Base-by-base conservation (phyloP, 2,329 filamentous ascomycete genomes). In the Atkinsonella texensis region DNA sequence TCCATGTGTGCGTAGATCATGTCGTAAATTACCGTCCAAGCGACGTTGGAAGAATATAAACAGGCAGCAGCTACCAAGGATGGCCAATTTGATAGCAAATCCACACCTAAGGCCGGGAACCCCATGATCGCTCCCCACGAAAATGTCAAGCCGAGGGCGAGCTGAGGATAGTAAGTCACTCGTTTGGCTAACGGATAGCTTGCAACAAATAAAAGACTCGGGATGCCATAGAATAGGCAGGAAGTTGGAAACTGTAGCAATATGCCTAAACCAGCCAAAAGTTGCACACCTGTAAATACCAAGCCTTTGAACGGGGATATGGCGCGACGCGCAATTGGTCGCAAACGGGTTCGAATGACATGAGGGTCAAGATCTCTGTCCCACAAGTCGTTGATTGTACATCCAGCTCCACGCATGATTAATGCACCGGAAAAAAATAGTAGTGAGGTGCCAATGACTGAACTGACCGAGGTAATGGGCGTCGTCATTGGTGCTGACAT, bases 1-100 rank as follows among this genome's bases (percentile, higher is more conserved):
- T 95, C 89, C 83, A 93, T 91, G 64, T 94, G 89, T 13, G 89
- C 89, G 66, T 95, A 95, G 33, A 95, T 89, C 81, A 93, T 94
- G 65, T 95, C 89, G 65, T 94, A 95, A 40, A 94, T 69, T 28
- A 94, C 77, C 0, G 88, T 94, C 89, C 89, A 95, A 3, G 87
- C 82, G 23, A 93, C 74, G 59, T 89, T 93, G 43, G 85, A 89
- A 11, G 77, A 70, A 63, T 94, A 94, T 47, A 95, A 70, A 52
- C 79, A 79, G 2, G 74, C 79, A 1, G 86, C 85, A 1, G 85
- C 81, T 4, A 75, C 72, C 53, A 87, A 63, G 2, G 86, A 85
- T 1, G 78, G 67, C 20, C 70, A 70, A 56, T 85, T 79, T 6
- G 77, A 69, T 12, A 91, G 66, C n/a, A 93, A 65, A 57, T 90